These are phyloP conservation scores for Sphaerulina vaccinii DNA, from an alignment of 2,329 filamentous ascomycete species.

Conservation along the genomic window DNA sequence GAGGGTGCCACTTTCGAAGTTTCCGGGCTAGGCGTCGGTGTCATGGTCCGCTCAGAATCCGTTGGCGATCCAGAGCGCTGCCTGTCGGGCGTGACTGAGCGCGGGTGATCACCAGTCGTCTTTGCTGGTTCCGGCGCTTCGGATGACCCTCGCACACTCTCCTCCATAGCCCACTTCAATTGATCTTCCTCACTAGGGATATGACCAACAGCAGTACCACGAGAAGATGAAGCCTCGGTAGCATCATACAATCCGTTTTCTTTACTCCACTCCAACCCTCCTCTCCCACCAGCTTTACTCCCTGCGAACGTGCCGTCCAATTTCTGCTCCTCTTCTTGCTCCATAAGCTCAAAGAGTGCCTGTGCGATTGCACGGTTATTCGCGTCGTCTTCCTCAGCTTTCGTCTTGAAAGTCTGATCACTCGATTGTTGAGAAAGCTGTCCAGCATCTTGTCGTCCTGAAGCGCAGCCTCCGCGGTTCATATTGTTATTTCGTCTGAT, in stretches of 20 bases:
- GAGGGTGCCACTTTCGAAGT: not conserved
- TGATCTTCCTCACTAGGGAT: conserved; percentile 38
- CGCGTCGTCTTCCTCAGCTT: conserved; percentile 83
- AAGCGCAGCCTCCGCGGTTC: conserved; percentile 69
- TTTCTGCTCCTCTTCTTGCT: conserved; percentile 65
- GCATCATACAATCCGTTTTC: conserved; percentile 38
- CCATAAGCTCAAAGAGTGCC: conserved; percentile 80
- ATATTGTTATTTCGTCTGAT: conserved; percentile 57
- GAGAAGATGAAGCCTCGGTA: conserved; percentile 16
- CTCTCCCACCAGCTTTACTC: conserved; percentile 52
- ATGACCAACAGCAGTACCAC: not conserved
- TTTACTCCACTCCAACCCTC: conserved; percentile 39
- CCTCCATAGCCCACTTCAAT: conserved; percentile 39
- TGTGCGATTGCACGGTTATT: conserved; percentile 85
- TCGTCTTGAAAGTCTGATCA: conserved; percentile 73
- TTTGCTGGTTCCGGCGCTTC: conserved; percentile 7
- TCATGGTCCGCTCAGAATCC: not conserved
- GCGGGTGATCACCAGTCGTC: not conserved
- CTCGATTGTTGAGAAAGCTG: conserved; percentile 67
- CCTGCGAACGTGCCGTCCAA: conserved; percentile 53
- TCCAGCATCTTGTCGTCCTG: conserved; percentile 63
- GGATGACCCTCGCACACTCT: conserved; percentile 27
- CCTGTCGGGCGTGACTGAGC: too few species aligned
- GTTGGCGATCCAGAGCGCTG: not conserved
- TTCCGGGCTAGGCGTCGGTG: not conserved